Evolutionary conservation across 345 rosid species (phyloP).

Genomic region (Syzygium aromaticum): DNA sequence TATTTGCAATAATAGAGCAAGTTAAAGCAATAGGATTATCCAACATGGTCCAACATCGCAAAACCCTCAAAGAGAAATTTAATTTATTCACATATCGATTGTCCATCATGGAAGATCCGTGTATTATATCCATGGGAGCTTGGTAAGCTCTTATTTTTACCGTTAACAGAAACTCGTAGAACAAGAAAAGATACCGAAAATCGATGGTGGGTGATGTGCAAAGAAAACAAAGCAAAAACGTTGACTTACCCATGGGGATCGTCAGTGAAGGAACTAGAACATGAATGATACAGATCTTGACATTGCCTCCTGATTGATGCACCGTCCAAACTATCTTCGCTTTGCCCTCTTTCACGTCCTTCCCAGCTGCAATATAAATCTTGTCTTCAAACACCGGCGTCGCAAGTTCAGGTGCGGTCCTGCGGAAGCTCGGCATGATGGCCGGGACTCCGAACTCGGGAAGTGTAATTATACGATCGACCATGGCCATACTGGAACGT

Average conservation of each 20-base stretch:
- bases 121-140: not conserved
- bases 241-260: not conserved
- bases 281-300: slow-evolving; percentile 2
- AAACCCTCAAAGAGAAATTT: not conserved
- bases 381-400: slow-evolving; percentile 45
- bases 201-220: not conserved
- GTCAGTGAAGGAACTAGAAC: not conserved
- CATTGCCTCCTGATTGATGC: slow-evolving; percentile 56
- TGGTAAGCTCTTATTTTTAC: not conserved
- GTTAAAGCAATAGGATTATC: not conserved
- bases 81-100: not conserved
- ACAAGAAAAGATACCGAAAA: not conserved
- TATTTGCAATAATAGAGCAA: not conserved
- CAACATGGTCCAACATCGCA: not conserved
- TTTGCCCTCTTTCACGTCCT: slow-evolving; percentile 38
- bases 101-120: not conserved
- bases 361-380: slow-evolving; percentile 65
- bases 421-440: slow-evolving; percentile 21
- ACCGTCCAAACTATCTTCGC: slow-evolving; percentile 52
- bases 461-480: slow-evolving; percentile 12
- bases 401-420: slow-evolving; percentile 23
- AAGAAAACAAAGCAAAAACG: not conserved
- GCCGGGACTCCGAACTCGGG: slow-evolving; percentile 19
- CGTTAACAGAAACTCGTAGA: not conserved
- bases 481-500: not conserved